phyloP scores from a whole-genome alignment of 1,284 basidiomycete genomes.

The Laetiporus sulphureus region DNA sequence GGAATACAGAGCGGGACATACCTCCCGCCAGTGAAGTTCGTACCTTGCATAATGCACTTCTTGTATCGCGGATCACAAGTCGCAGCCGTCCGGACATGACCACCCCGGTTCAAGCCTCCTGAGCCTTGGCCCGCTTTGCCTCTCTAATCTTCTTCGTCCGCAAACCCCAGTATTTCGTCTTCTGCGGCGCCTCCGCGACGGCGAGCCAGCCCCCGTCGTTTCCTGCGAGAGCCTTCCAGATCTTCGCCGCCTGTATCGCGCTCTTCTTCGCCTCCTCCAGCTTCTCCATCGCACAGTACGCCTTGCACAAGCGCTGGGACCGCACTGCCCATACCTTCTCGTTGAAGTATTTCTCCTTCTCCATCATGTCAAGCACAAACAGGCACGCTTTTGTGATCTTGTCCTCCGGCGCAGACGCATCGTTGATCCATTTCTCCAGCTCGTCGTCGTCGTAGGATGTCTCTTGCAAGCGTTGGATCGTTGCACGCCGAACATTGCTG shows the following conservation, averaged over 20 bases:
- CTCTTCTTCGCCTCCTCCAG: conserved; percentile 9
- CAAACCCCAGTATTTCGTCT: conserved; percentile 14
- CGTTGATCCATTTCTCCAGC: conserved; percentile 3
- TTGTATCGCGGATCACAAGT: no score
- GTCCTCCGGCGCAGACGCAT: conserved; percentile 7
- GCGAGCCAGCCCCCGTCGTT: conserved; percentile 12
- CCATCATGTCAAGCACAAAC: background rate
- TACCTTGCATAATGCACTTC: no score
- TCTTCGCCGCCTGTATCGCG: conserved; percentile 9
- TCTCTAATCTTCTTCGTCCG: no score
- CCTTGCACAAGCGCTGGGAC: conserved; percentile 14
- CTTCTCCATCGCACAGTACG: conserved; percentile 14
- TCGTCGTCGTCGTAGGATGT: conserved; percentile 6
- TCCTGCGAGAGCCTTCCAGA: conserved; percentile 10
- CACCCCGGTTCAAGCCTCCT: no score
- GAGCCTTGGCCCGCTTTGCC: no score
- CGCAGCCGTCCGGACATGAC: no score
- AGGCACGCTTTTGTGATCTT: conserved; percentile 10
- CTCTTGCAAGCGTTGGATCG: conserved; percentile 6
- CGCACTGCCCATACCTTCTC: conserved; percentile 12
- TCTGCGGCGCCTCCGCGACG: conserved; percentile 12
- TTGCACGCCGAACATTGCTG: conserved; percentile 12
- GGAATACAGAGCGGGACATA: no score
- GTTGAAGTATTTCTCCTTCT: background rate
- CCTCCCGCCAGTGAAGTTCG: no score